phyloP scores from a whole-genome alignment of 2,329 filamentous ascomycete species.

The Clarireedia sp. region DNA sequence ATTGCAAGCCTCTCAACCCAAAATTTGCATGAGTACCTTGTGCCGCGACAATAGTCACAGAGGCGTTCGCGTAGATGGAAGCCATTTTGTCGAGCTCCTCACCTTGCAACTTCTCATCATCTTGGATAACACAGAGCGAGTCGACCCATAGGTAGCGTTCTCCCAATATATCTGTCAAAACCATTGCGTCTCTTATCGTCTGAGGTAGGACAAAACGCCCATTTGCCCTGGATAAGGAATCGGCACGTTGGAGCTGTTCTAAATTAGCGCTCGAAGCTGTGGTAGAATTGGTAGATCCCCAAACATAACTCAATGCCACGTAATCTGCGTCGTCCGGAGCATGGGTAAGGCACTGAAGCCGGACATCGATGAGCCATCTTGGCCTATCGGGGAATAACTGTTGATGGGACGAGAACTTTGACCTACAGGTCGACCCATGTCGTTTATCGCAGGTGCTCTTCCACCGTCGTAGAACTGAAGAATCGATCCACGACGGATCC shows the following conservation, averaged over 20 bases:
- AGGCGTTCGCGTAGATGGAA: slow-evolving; percentile 18
- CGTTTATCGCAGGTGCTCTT: neutral
- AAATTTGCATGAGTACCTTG: slow-evolving; percentile 20
- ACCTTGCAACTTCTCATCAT: slow-evolving; percentile 9
- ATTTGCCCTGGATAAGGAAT: neutral
- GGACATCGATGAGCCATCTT: neutral
- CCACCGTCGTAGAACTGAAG: neutral
- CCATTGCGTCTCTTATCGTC: slow-evolving; percentile 19
- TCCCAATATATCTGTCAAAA: slow-evolving; percentile 18
- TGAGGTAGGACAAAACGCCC: neutral
- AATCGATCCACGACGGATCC: neutral
- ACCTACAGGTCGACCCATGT: neutral
- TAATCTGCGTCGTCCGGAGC: neutral
- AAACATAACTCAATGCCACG: neutral
- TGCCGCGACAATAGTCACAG: slow-evolving; percentile 19
- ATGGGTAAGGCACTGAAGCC: neutral
- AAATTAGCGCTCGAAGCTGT: neutral
- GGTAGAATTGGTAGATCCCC: neutral
- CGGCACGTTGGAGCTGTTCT: neutral
- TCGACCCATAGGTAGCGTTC: slow-evolving; percentile 19
- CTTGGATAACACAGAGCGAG: slow-evolving; percentile 17
- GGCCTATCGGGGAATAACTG: neutral
- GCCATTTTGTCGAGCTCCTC: slow-evolving; percentile 22
- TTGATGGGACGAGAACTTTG: neutral
- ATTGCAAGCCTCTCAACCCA: slow-evolving; percentile 9